These are phyloP conservation scores for Durotheca rogersii DNA, from an alignment of 495 filamentous ascomycete species.

Conservation along the genomic window DNA sequence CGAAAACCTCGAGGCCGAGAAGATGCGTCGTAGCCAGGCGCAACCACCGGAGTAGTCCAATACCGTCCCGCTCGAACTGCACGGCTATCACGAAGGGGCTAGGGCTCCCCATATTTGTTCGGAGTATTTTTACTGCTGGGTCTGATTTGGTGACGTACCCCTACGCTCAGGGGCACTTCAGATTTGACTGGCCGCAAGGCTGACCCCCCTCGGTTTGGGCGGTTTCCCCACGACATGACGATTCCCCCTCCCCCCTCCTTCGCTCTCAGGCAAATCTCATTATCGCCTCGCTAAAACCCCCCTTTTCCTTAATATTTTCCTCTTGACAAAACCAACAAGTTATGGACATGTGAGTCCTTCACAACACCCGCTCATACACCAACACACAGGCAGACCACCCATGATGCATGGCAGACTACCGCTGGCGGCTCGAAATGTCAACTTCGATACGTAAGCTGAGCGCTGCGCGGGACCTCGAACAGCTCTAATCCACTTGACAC, in stretches of 20 bases:
- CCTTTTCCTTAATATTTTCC: conserved; percentile 39
- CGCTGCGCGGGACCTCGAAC: conserved; percentile 19
- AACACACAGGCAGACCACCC: too few relatives aligned
- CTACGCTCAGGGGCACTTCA: conserved; percentile 45
- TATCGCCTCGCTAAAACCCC: conserved; percentile 39
- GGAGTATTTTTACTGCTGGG: conserved; percentile 42
- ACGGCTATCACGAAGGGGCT: conserved; percentile 22
- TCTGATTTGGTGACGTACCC: conserved; percentile 46
- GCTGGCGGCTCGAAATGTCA: conserved; percentile 19
- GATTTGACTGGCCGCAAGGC: conserved; percentile 64
- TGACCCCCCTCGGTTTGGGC: conserved; percentile 42
- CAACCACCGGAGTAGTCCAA: conserved; percentile 64
- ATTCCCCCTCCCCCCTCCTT: conserved; percentile 39
- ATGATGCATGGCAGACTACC: conserved; percentile 27
- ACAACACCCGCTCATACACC: too few relatives aligned
- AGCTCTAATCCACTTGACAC: conserved; percentile 31
- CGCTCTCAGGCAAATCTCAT: conserved; percentile 37
- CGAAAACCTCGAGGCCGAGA: conserved; percentile 98
- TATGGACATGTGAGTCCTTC: conserved; percentile 26
- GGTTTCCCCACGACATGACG: conserved; percentile 45
- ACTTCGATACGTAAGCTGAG: conserved; percentile 24
- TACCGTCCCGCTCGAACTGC: conserved; percentile 11
- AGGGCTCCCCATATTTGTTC: conserved; percentile 32
- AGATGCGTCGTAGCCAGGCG: conserved; percentile 85
- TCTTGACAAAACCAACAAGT: conserved; percentile 22